These are phyloP conservation scores for Linum tenue DNA, from an alignment of 345 rosid genomes.

Conservation along the genomic window DNA sequence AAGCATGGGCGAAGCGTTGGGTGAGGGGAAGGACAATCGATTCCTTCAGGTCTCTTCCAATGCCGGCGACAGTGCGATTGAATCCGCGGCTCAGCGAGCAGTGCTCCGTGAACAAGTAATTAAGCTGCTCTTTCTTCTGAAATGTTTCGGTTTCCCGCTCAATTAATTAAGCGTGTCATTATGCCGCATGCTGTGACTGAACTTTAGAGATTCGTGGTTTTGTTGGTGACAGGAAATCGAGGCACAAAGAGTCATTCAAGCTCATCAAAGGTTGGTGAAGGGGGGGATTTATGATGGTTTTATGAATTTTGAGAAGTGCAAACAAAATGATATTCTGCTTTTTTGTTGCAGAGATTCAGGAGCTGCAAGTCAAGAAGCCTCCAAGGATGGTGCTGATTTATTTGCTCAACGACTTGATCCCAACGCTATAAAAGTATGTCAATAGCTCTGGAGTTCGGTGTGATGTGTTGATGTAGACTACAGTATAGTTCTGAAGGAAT, in stretches of 20 bases:
- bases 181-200: no score
- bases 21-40: background rate
- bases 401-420: conserved; percentile 8
- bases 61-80: conserved; percentile 9
- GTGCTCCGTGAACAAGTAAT: conserved; percentile 19
- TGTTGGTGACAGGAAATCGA: conserved; percentile 19
- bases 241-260: conserved; percentile 24
- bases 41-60: background rate
- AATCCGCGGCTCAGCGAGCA: conserved; percentile 20
- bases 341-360: conserved; percentile 3
- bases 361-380: background rate
- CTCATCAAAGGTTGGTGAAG: conserved; percentile 15
- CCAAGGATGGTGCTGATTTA: background rate
- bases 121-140: background rate
- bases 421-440: conserved; percentile 5
- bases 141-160: background rate
- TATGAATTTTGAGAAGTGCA: background rate
- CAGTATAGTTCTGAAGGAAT: background rate
- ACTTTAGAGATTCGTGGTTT: background rate
- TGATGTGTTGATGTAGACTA: background rate
- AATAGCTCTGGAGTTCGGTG: background rate
- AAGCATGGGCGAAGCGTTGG: conserved; percentile 15
- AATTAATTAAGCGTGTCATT: no score
- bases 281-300: background rate
- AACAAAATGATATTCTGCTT: background rate